Percentiles rank a stretch among this genome's conserved stretches.
These are phyloP conservation scores for Barbarea vulgaris DNA, from an alignment of 345 rosid species.

Conservation along the genomic window DNA sequence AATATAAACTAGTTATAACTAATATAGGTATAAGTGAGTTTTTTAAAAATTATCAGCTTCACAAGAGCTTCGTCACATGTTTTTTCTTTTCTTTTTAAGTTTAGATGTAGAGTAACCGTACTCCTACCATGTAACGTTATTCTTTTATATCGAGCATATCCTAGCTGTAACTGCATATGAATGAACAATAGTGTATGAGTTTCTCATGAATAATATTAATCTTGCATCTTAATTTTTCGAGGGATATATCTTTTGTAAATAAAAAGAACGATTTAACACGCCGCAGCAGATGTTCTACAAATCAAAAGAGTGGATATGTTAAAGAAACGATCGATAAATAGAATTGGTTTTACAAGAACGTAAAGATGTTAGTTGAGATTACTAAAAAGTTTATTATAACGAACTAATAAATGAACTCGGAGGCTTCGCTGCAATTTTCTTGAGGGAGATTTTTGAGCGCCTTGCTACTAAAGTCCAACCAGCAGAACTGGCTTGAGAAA, in stretches of 20 bases:
- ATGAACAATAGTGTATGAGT: conserved; percentile 31
- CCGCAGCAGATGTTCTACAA: not conserved
- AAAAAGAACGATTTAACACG: not conserved
- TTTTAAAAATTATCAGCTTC: conserved; percentile 14
- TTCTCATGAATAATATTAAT: conserved; percentile 23
- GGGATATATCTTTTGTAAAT: not conserved
- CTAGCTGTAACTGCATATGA: conserved; percentile 31
- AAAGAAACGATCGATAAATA: not conserved
- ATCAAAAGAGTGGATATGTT: not conserved
- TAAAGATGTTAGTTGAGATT: not conserved
- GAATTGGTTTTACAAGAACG: not conserved
- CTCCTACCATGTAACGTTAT: conserved; percentile 15
- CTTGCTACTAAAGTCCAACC: too few relatives aligned
- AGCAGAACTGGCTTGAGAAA: too few relatives aligned
- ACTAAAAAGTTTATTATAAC: not conserved
- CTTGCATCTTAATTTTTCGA: not conserved
- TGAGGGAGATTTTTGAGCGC: too few relatives aligned
- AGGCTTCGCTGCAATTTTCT: too few relatives aligned
- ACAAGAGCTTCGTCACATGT: conserved; percentile 12
- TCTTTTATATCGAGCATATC: conserved; percentile 13
- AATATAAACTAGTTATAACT: not conserved
- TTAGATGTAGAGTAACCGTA: conserved; percentile 9
- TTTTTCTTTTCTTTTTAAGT: not conserved
- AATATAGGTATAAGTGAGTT: conserved; percentile 8
- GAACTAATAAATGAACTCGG: not conserved